These are phyloP conservation scores for Epichloe uncinata DNA, from an alignment of 2,329 filamentous ascomycete species.

Conservation along the genomic window DNA sequence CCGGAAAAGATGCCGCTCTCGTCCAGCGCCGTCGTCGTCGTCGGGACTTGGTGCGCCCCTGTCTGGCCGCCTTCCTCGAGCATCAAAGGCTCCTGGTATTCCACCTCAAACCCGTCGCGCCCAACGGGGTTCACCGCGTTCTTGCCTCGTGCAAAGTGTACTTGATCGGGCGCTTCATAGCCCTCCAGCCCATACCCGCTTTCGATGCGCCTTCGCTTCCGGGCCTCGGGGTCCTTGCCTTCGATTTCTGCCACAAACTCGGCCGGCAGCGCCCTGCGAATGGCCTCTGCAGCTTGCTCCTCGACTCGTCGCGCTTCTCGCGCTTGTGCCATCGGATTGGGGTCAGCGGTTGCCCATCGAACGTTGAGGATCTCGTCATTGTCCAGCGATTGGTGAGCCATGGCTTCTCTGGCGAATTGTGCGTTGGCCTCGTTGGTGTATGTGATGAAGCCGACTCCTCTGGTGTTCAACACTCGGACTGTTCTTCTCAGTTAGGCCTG, in stretches of 20 bases:
- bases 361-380: constrained; percentile 91
- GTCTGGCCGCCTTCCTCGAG: constrained; percentile 38
- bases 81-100: constrained; percentile 47
- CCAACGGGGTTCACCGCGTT: constrained; percentile 49
- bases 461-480: constrained; percentile 69
- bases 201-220: constrained; percentile 80
- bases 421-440: constrained; percentile 83
- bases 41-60: constrained; percentile 21
- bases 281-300: constrained; percentile 91
- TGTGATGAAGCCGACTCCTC: constrained; percentile 91
- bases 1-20: constrained; percentile 62
- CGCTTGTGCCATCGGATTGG: constrained; percentile 89
- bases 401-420: constrained; percentile 86
- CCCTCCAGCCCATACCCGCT: constrained; percentile 79
- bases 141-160: constrained; percentile 77
- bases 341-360: constrained; percentile 91
- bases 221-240: constrained; percentile 72
- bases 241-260: constrained; percentile 92
- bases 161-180: constrained; percentile 86
- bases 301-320: constrained; percentile 80
- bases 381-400: constrained; percentile 88
- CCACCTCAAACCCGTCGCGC: constrained; percentile 46
- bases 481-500: not conserved
- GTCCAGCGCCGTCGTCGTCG: constrained; percentile 21
- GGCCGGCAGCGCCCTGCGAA: constrained; percentile 72